Evolutionary conservation across 164 flowering plant genomes (phyloP).

Genomic region (Umbilicus rupestris): DNA sequence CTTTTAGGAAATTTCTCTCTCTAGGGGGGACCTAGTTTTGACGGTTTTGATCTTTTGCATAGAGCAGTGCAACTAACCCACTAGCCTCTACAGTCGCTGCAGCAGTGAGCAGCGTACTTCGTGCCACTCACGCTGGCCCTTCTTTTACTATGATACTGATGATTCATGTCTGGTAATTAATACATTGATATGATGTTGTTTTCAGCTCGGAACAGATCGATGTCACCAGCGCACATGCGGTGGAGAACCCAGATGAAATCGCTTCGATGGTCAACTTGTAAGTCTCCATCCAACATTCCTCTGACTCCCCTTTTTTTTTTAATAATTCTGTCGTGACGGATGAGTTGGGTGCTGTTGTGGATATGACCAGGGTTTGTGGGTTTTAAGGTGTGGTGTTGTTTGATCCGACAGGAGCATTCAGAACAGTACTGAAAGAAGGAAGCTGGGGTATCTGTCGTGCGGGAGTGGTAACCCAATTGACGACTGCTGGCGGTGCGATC

Average conservation of each 20-base stretch:
- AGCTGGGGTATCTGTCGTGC: conserved; percentile 16
- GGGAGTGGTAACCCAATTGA: conserved; percentile 20
- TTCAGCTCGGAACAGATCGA: conserved; percentile 7
- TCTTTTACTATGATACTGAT: neutral
- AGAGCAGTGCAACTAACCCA: neutral
- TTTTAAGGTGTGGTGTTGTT: neutral
- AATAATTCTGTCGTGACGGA: too few relatives aligned
- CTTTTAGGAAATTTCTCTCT: neutral
- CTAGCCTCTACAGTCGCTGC: neutral
- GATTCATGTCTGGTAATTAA: neutral
- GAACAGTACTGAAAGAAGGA: conserved; percentile 17
- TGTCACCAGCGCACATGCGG: conserved; percentile 13
- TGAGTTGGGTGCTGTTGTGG: neutral
- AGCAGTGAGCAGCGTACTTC: neutral
- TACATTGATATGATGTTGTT: neutral
- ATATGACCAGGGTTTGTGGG: neutral
- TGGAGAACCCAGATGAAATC: conserved; percentile 11
- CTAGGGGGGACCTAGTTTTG: neutral
- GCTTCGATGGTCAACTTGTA: conserved; percentile 13
- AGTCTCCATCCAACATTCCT: neutral
- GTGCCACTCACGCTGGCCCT: neutral
- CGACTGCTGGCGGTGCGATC: conserved; percentile 19
- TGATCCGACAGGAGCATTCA: conserved; percentile 10
- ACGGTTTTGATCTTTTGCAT: conserved; percentile 1
- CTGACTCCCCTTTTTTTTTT: neutral